These are phyloP conservation scores for Euphorbia peplus DNA, from an alignment of 345 rosid genomes.

Conservation along the genomic window DNA sequence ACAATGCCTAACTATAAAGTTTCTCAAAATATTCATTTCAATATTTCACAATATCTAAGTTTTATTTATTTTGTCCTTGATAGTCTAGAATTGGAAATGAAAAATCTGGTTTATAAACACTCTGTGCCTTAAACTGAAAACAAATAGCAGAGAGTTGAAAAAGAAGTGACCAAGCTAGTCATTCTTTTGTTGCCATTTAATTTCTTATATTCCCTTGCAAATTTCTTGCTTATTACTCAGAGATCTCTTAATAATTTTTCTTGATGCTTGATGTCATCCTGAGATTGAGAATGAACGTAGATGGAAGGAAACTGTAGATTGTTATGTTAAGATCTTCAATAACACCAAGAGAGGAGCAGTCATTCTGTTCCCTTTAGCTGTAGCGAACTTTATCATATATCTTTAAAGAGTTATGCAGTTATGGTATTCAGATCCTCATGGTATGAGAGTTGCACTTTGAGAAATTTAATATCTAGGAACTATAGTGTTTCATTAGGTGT, in stretches of 20 bases:
- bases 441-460: not conserved
- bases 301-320: not conserved
- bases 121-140: not conserved
- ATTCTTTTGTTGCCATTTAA: conserved; percentile 4
- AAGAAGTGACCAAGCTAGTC: not conserved
- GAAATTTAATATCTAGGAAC: not conserved
- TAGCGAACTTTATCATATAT: not conserved
- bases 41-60: not conserved
- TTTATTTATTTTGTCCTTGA: not conserved
- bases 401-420: not conserved
- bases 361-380: not conserved
- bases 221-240: not conserved
- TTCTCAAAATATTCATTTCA: not conserved
- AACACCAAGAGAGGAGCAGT: not conserved
- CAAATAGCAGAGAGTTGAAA: not conserved
- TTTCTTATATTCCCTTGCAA: not conserved
- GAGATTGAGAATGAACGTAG: not conserved
- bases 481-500: not conserved
- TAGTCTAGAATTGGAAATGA: not conserved
- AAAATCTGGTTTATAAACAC: not conserved
- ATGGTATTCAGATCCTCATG: not conserved
- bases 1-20: not conserved
- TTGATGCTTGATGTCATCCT: not conserved
- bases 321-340: not conserved
- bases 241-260: not conserved